Conservation (phyloP, 306 rosid genomes). For the Vachellia collinsii region DNA sequence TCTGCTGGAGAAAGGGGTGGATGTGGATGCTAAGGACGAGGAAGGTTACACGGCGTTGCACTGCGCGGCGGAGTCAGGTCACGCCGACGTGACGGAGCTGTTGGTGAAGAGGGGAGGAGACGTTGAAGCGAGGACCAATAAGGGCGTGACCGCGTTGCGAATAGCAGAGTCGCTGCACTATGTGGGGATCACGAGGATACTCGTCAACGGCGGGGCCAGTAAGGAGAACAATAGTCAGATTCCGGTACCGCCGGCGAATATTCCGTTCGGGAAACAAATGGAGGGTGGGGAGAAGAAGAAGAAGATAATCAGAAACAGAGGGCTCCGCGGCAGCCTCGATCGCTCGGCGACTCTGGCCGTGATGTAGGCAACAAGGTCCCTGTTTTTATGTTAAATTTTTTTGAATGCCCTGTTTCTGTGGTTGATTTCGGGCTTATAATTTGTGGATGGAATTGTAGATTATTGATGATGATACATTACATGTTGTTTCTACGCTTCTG, state of each 20-base stretch:
- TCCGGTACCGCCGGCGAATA: neutral
- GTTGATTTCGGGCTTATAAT: neutral
- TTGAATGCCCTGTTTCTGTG: neutral
- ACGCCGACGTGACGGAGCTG: conserved; percentile 62
- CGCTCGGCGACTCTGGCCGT: conserved; percentile 51
- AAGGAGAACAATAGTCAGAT: conserved; percentile 31
- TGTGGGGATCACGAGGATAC: conserved; percentile 69
- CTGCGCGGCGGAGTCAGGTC: conserved; percentile 73
- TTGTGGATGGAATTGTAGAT: conserved; percentile 37
- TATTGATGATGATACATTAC: neutral
- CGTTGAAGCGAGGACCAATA: conserved; percentile 66
- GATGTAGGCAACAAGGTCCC: conserved; percentile 27
- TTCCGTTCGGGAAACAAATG: conserved; percentile 37
- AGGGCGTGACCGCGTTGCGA: conserved; percentile 70
- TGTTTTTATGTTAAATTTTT: neutral
- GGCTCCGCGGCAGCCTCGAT: conserved; percentile 46
- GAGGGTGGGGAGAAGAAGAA: conserved; percentile 34
- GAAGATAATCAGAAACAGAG: conserved; percentile 44
- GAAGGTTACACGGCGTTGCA: conserved; percentile 89
- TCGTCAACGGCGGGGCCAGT: conserved; percentile 56
- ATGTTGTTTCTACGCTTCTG: conserved; percentile 15
- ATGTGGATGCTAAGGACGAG: conserved; percentile 66
- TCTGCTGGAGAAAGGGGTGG: conserved; percentile 67
- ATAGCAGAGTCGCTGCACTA: conserved; percentile 73
- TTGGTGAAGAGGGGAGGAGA: conserved; percentile 79